A percentile compares a stretch with the other conserved stretches of the same genome.
Conservation (phyloP, 2,329 filamentous ascomycete genomes). For the Parastagonospora nodorum region DNA sequence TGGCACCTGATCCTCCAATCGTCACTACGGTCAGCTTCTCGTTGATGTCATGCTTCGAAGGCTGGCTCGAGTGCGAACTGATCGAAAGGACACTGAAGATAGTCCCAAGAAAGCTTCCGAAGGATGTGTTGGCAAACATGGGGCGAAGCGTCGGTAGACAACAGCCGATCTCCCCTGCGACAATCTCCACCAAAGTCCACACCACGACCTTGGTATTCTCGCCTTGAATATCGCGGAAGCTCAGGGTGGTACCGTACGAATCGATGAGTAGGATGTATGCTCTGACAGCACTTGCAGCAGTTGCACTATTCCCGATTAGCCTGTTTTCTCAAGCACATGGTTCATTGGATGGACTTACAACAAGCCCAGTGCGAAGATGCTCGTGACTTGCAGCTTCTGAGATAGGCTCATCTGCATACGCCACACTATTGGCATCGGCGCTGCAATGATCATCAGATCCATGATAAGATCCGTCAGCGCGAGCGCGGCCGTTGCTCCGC, state of each 20-base stretch:
- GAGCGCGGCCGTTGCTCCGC: not conserved
- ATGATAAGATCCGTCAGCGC: conserved; percentile 5
- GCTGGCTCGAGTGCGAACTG: not conserved
- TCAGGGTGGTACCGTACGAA: conserved; percentile 1
- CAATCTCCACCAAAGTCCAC: conserved; percentile 6
- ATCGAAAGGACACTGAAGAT: not conserved
- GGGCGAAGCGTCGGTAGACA: conserved; percentile 8
- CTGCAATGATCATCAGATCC: conserved; percentile 5
- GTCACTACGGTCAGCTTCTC: not conserved
- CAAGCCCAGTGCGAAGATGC: conserved; percentile 9
- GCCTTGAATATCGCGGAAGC: conserved; percentile 1
- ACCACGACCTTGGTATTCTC: conserved; percentile 7
- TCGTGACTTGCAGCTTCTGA: conserved; percentile 6
- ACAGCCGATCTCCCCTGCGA: conserved; percentile 1
- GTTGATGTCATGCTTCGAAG: not conserved
- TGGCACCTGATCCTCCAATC: not conserved
- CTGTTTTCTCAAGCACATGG: not conserved
- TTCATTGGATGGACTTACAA: not conserved
- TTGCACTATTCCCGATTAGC: not conserved
- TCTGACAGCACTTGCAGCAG: conserved; percentile 1
- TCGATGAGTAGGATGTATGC: conserved; percentile 7
- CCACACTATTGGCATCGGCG: conserved; percentile 10
- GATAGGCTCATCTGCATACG: conserved; percentile 3
- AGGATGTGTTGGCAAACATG: conserved; percentile 3
- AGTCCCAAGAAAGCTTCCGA: not conserved